Evolutionary conservation across 2,329 filamentous ascomycete species (phyloP).

Genomic region (Paecilomyces fulvus): DNA sequence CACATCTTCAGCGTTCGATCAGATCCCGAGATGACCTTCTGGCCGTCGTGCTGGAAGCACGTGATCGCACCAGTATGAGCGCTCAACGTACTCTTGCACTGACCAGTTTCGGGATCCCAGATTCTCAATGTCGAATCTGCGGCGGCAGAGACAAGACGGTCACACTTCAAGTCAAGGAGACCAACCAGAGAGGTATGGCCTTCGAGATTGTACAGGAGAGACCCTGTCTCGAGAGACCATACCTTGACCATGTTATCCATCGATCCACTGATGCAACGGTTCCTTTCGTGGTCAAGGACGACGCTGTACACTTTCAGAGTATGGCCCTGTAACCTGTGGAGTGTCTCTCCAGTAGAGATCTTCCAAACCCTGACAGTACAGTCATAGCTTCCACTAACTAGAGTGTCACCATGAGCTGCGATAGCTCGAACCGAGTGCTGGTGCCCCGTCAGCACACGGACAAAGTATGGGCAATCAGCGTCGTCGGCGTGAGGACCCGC

Average conservation of each 20-base stretch:
- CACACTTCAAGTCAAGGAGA: conserved; percentile 77
- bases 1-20: conserved; percentile 98
- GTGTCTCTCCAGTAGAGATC: conserved; percentile 84
- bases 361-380: conserved; percentile 93
- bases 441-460: conserved; percentile 78
- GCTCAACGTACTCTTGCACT: conserved; percentile 80
- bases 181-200: conserved; percentile 90
- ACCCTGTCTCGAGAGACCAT: conserved; percentile 84
- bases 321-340: conserved; percentile 80
- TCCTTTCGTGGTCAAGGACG: conserved; percentile 81
- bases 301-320: conserved; percentile 94
- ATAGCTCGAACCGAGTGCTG: conserved; percentile 93
- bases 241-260: conserved; percentile 99
- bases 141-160: conserved; percentile 86
- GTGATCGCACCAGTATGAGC: conserved; percentile 97
- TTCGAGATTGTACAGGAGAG: conserved; percentile 80
- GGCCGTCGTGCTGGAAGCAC: conserved; percentile 94
- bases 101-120: conserved; percentile 90
- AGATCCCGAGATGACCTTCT: conserved; percentile 93
- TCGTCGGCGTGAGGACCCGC: conserved; percentile 63
- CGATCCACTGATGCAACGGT: conserved; percentile 92
- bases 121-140: conserved; percentile 92
- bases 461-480: conserved; percentile 86
- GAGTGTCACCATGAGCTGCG: conserved; percentile 83
- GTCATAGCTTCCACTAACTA: conserved; percentile 97